Percentiles rank a stretch among this genome's conserved stretches.
These are phyloP conservation scores for Scedosporium minutisporum DNA, from an alignment of 2,329 filamentous ascomycete species.

Conservation along the genomic window DNA sequence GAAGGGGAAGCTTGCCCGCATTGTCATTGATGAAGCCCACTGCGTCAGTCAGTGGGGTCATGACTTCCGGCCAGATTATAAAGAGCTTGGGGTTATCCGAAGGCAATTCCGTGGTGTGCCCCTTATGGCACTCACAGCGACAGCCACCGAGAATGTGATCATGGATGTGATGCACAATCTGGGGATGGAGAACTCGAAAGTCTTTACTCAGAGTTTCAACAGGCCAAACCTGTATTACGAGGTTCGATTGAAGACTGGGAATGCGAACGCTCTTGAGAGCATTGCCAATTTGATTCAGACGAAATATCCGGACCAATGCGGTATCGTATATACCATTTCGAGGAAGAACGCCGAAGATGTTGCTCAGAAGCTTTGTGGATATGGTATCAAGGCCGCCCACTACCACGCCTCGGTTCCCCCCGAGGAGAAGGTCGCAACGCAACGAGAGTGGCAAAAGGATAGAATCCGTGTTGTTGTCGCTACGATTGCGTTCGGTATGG, in stretches of 20 bases:
- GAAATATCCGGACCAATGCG: slow-evolving; percentile 62
- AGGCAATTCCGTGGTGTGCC: slow-evolving; percentile 67
- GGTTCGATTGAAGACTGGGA: slow-evolving; percentile 61
- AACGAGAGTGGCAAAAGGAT: slow-evolving; percentile 75
- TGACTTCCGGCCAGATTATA: slow-evolving; percentile 95
- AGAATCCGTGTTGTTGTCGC: slow-evolving; percentile 83
- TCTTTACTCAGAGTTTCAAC: slow-evolving; percentile 92
- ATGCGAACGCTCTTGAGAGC: slow-evolving; percentile 28
- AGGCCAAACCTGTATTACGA: slow-evolving; percentile 90
- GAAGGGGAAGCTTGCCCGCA: slow-evolving; percentile 66
- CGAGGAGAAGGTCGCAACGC: slow-evolving; percentile 58
- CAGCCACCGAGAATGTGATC: slow-evolving; percentile 87
- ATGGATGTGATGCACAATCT: slow-evolving; percentile 86
- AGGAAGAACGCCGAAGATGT: slow-evolving; percentile 73
- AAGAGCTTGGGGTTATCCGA: slow-evolving; percentile 68
- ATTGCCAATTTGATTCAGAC: slow-evolving; percentile 60
- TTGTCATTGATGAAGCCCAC: slow-evolving; percentile 98
- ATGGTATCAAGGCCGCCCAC: slow-evolving; percentile 64
- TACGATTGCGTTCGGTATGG: slow-evolving; percentile 98
- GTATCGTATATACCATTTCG: slow-evolving; percentile 90
- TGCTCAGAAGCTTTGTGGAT: slow-evolving; percentile 55
- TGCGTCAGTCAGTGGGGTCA: slow-evolving; percentile 99
- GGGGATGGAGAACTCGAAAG: slow-evolving; percentile 66
- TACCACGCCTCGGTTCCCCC: slow-evolving; percentile 77
- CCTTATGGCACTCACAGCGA: slow-evolving; percentile 90